Evolutionary conservation across 148 eudicot species (phyloP).

Genomic region (Fagopyrum homotropicum): DNA sequence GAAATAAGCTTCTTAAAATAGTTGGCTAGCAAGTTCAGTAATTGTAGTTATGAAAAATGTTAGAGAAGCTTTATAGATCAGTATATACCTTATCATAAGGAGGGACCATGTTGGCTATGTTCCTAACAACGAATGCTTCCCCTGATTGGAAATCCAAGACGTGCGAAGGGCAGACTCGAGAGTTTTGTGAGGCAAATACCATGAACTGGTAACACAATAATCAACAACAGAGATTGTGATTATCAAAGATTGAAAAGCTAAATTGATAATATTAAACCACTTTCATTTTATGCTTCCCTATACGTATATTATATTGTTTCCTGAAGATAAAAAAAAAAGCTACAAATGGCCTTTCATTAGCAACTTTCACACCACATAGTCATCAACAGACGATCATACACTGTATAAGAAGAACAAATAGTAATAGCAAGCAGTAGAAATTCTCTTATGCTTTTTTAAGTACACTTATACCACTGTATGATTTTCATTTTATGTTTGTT

Average conservation of each 20-base stretch:
- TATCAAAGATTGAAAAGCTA: background rate
- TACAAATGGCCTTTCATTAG: background rate
- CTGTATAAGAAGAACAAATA: background rate
- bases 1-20: too few relatives aligned
- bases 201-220: conserved; percentile 44
- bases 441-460: background rate
- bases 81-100: too few relatives aligned
- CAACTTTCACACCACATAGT: background rate
- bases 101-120: conserved; percentile 95
- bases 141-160: conserved; percentile 82
- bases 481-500: background rate
- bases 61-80: too few relatives aligned
- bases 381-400: background rate
- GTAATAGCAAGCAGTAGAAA: background rate
- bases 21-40: too few relatives aligned
- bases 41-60: too few relatives aligned
- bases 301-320: background rate
- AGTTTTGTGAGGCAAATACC: conserved; percentile 86
- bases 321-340: background rate
- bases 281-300: background rate
- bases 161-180: conserved; percentile 82
- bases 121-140: conserved; percentile 80
- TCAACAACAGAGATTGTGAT: background rate
- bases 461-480: background rate
- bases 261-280: background rate